Conservation (phyloP, 768 basidiomycete species). For the Mycena venus region DNA sequence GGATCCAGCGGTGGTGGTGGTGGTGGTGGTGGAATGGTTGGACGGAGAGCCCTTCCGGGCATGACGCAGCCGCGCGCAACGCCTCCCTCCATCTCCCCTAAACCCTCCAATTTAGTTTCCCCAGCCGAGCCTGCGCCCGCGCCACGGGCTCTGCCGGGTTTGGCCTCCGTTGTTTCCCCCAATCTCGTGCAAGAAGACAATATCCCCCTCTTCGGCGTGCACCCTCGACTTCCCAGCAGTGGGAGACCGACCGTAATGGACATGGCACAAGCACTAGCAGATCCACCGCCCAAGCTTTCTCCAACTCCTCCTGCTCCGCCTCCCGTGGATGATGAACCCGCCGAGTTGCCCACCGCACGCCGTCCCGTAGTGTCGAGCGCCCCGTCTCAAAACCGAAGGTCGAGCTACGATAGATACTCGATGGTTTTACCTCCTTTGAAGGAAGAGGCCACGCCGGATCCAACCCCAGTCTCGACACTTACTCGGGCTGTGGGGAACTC, state of each 20-base stretch:
- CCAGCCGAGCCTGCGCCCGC: conserved; percentile 25
- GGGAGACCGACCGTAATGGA: conserved; percentile 86
- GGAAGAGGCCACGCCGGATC: conserved; percentile 74
- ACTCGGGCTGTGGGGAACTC: conserved; percentile 46
- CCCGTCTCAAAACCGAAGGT: conserved; percentile 69
- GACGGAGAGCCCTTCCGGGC: conserved; percentile 36
- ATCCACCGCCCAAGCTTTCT: conserved; percentile 40
- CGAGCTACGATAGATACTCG: conserved; percentile 78
- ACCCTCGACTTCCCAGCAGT: conserved; percentile 73
- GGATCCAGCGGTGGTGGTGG: neutral
- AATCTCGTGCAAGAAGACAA: conserved; percentile 36
- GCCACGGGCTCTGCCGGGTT: conserved; percentile 58
- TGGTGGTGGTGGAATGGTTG: conserved; percentile 43
- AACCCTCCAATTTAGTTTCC: conserved; percentile 9
- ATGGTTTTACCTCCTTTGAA: conserved; percentile 73
- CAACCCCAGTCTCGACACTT: conserved; percentile 68
- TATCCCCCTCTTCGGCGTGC: conserved; percentile 51
- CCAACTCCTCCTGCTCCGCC: neutral
- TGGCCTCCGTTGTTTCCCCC: conserved; percentile 35
- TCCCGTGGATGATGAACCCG: conserved; percentile 28
- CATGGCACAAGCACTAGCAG: conserved; percentile 72
- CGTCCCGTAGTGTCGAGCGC: conserved; percentile 36
- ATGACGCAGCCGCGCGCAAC: conserved; percentile 20
- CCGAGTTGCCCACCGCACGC: conserved; percentile 26
- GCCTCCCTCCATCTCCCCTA: conserved; percentile 11